These are phyloP conservation scores for Pythium volutum DNA, from an alignment of 352 stramenopile genomes.

Conservation along the genomic window DNA sequence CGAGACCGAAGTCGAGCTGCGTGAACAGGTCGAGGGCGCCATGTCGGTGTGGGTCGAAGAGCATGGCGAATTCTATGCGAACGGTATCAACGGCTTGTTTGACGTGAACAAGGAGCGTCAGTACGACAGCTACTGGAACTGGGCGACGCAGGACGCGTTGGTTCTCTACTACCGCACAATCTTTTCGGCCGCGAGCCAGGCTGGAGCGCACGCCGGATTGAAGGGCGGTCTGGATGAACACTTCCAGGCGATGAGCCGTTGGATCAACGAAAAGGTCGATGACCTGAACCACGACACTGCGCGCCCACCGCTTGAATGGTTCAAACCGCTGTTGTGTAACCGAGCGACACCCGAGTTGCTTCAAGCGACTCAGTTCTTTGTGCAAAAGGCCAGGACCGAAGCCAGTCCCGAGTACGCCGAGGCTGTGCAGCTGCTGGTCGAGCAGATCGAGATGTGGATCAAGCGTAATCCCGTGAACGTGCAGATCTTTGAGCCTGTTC, in stretches of 20 bases:
- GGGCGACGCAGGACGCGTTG: slow-evolving; percentile 46
- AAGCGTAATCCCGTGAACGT: slow-evolving; percentile 44
- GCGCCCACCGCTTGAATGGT: slow-evolving; percentile 39
- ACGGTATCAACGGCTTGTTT: slow-evolving; percentile 40
- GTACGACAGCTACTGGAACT: slow-evolving; percentile 62
- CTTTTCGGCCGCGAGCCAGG: slow-evolving; percentile 15
- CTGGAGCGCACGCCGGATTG: neutral
- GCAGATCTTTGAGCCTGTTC: slow-evolving; percentile 38
- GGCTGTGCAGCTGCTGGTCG: slow-evolving; percentile 41
- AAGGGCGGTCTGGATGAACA: slow-evolving; percentile 28
- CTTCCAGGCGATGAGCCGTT: slow-evolving; percentile 39
- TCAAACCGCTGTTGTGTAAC: slow-evolving; percentile 53
- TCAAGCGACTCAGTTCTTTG: slow-evolving; percentile 38
- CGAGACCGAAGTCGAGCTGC: slow-evolving; percentile 31
- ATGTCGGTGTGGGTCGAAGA: slow-evolving; percentile 36
- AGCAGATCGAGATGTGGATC: slow-evolving; percentile 47
- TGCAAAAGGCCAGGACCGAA: slow-evolving; percentile 29
- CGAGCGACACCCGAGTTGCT: slow-evolving; percentile 46
- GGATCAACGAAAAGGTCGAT: slow-evolving; percentile 41
- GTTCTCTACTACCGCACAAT: slow-evolving; percentile 40
- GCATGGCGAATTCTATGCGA: slow-evolving; percentile 40
- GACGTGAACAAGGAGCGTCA: slow-evolving; percentile 41
- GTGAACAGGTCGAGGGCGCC: slow-evolving; percentile 33
- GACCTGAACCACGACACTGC: slow-evolving; percentile 25
- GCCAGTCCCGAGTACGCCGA: slow-evolving; percentile 41